phyloP scores from a whole-genome alignment of 1,139 yeast genomes.

The Geotrichum bryndzae region DNA sequence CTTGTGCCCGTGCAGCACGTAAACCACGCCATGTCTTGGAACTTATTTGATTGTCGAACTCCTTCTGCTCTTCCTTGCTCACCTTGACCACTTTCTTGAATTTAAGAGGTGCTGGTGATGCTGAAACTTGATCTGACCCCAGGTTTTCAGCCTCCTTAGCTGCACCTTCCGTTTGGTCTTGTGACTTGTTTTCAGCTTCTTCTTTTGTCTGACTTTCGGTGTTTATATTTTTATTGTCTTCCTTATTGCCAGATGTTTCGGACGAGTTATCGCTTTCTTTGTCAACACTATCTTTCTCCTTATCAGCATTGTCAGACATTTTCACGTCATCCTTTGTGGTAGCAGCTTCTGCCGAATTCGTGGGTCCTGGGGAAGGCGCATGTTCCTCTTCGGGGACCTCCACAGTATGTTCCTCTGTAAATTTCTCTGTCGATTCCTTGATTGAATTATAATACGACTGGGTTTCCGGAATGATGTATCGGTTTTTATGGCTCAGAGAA shows the following conservation, averaged over 20 bases:
- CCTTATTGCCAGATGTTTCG: not conserved
- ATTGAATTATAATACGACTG: slow-evolving; percentile 22
- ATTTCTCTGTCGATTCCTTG: slow-evolving; percentile 13
- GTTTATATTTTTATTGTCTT: not conserved
- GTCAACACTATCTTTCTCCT: not conserved
- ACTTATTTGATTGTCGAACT: slow-evolving; percentile 19
- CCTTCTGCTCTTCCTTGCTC: slow-evolving; percentile 11
- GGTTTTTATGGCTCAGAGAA: slow-evolving; percentile 17
- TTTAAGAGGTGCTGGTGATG: not conserved
- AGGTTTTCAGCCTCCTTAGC: not conserved
- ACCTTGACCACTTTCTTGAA: slow-evolving; percentile 5
- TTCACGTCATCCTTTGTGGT: slow-evolving; percentile 3
- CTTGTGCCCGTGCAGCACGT: slow-evolving; percentile 32
- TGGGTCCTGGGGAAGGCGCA: too few relatives aligned
- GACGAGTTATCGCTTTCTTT: not conserved
- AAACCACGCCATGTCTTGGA: slow-evolving; percentile 34
- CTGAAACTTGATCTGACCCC: not conserved
- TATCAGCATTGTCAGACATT: slow-evolving; percentile 6
- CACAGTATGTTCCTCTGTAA: slow-evolving; percentile 10
- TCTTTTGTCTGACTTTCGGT: slow-evolving; percentile 14
- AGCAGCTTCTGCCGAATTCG: not conserved
- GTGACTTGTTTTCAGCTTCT: slow-evolving; percentile 6
- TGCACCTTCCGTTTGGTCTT: not conserved
- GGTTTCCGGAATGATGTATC: slow-evolving; percentile 22
- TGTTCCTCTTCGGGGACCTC: slow-evolving; percentile 7